Base-by-base conservation (phyloP, 768 basidiomycete species). In the Galerina marginata region DNA sequence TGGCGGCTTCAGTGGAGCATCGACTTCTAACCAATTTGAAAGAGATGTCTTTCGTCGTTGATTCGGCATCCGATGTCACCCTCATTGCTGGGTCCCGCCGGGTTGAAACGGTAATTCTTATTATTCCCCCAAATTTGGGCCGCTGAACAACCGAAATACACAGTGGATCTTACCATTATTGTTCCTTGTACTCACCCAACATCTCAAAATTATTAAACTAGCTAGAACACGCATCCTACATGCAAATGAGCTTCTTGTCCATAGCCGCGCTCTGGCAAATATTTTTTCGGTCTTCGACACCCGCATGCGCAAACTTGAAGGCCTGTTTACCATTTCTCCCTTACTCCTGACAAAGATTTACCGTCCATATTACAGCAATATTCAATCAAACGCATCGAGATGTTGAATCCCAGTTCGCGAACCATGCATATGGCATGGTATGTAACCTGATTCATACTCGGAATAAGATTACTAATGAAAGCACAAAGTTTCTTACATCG, bases 141-240 rank as follows among this genome's bases (percentile, higher is more conserved):
- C 12, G 23, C 26, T 39, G 12, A 39, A 29, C 29, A 42, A 38
- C 43, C 23, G 4, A 23, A 23, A 33, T 16, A 29, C 14, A 33
- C 39, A 71, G 70, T 66, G 64, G 56, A 45, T 66, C 11, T 61
- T 65, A 16, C 70, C 70, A 2, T 26, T 71, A 4, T 38, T 67
- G 5, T 67, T 59, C 40, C 64, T 71, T 2, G 16, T 68, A 0
- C 51, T 71, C 6, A 37, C 52, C 6, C 64, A 62, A 6, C 65
- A 68, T 20, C 57, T 69, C 3, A 37, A 52, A 1, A 47, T 68
- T 10, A 46, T 69, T 11, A 65, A 45, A 9, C 5, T 55, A 6
- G 58, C 56, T 2, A 11, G 55, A 39, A 51, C 29, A 1, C 47
- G 33, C 6, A 43, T 60, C 20, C 14, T 67, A 11, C 20, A 54